These are phyloP conservation scores for Tetrahymena elliotti DNA, from an alignment of 73 alveolate species.

Conservation along the genomic window DNA sequence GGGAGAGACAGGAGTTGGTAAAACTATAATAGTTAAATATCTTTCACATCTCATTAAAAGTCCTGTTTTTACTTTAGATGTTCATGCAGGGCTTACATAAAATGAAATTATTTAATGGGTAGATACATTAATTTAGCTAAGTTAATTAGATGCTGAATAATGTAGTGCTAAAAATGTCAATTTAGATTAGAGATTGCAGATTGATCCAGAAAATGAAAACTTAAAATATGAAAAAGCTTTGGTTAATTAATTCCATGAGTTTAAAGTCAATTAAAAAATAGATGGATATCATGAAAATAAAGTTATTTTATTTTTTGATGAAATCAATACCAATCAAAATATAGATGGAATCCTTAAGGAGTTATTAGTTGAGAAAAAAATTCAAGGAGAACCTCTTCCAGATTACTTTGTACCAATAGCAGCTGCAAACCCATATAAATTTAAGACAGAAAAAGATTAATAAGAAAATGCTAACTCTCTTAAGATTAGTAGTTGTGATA, in stretches of 20 bases:
- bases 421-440: conserved; percentile 56
- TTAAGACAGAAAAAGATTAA: background rate
- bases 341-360: conserved; percentile 52
- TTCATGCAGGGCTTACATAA: conserved; percentile 58
- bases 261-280: conserved; percentile 14
- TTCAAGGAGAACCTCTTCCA: conserved; percentile 51
- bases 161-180: background rate
- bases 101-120: conserved; percentile 40
- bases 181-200: background rate
- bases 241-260: background rate
- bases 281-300: conserved; percentile 37
- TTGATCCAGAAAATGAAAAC: background rate
- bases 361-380: conserved; percentile 45
- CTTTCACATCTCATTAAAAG: conserved; percentile 44
- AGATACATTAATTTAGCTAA: background rate
- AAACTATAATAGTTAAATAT: conserved; percentile 55
- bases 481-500: background rate
- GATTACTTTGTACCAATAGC: conserved; percentile 52
- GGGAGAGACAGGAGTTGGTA: conserved; percentile 87
- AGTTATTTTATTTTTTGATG: conserved; percentile 65
- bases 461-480: background rate
- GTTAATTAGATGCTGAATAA: background rate
- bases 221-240: background rate
- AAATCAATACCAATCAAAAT: conserved; percentile 53
- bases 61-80: conserved; percentile 13